Conservation (phyloP, 352 stramenopile genomes). For the Phytophthora pinifolia region DNA sequence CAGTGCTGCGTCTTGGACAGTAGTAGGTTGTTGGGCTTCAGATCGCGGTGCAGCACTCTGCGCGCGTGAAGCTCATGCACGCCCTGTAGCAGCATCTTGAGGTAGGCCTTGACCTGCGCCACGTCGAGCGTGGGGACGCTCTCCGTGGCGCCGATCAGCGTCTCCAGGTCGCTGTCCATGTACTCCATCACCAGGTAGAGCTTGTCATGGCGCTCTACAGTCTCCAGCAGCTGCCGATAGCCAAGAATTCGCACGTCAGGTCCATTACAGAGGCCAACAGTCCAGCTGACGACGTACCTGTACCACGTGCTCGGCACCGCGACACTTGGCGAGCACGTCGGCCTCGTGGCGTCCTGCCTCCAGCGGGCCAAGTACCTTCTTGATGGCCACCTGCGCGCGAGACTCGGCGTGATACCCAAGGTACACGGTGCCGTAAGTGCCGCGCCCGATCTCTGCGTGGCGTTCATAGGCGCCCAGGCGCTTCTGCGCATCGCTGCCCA, state of each 20-base stretch:
- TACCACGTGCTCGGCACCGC: slow-evolving; percentile 48
- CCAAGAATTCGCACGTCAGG: not conserved
- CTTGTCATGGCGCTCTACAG: slow-evolving; percentile 60
- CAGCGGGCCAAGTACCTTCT: slow-evolving; percentile 62
- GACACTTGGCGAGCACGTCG: slow-evolving; percentile 48
- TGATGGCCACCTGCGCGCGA: slow-evolving; percentile 58
- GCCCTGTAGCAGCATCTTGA: slow-evolving; percentile 65
- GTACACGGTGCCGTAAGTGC: slow-evolving; percentile 82
- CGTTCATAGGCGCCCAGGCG: slow-evolving; percentile 70
- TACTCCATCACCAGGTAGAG: slow-evolving; percentile 75
- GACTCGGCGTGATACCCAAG: slow-evolving; percentile 46
- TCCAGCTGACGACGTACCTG: slow-evolving; percentile 36
- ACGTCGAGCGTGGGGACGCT: slow-evolving; percentile 42
- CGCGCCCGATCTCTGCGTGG: slow-evolving; percentile 73
- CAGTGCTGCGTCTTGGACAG: slow-evolving; percentile 40
- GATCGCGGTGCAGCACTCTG: slow-evolving; percentile 70
- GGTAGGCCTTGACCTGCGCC: slow-evolving; percentile 63
- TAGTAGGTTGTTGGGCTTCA: slow-evolving; percentile 86
- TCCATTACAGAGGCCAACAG: not conserved
- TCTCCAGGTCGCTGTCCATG: slow-evolving; percentile 81
- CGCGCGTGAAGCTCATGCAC: slow-evolving; percentile 60
- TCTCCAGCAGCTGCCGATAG: slow-evolving; percentile 48
- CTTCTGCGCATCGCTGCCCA: slow-evolving; percentile 37
- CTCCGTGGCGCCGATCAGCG: slow-evolving; percentile 40
- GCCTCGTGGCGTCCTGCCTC: slow-evolving; percentile 49